Base-by-base conservation (phyloP, 768 basidiomycete species). In the Hirschioporus abietinus region DNA sequence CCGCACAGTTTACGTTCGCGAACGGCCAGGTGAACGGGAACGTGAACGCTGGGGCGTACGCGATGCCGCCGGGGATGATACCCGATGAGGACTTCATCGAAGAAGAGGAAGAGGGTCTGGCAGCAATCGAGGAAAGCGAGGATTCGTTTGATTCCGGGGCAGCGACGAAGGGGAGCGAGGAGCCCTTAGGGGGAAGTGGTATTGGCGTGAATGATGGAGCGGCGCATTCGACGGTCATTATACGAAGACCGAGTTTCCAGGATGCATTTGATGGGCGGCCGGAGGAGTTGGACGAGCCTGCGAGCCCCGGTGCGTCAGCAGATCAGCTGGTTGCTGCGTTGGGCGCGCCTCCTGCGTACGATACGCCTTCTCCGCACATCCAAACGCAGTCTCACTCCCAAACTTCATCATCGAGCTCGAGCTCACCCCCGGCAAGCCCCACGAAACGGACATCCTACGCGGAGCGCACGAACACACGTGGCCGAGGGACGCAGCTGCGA, bases 381-480 rank as follows among this genome's bases (percentile, higher is more conserved):
- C 42, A 52, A 10, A 52, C 42, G 42, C 42, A 52, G 42, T 5
- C 42, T 3, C 42, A 20, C 12, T 3, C 42, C 12, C 42, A 20
- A 15, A 52, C 42, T 3, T 3, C 15, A 42, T n/a, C 26, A 15
- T 30, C 42, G 42, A 52, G 20, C 42, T 12, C 42, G 42, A 52
- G 12, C 73, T 82, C 82, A 3, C 88, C 89, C 52, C 89, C 89
- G 25, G 75, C 91, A 60, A 86, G 87, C 27, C 79, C 83, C 10
- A 79, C 78, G 34, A 82, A 90, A 59, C 86, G 92, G 63, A 85
- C 92, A 52, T 95, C 92, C 1, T 95, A 92, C 77, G 88, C 90
- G 58, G 89, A 87, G 23, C 86, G 94, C 57, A 85, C 86, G 64
- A 85, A 85, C 58, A 76, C 82, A 20, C 80, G 81, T 66, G 87